These are phyloP conservation scores for Pisolithus tinctorius DNA, from an alignment of 768 basidiomycete genomes.

Conservation along the genomic window DNA sequence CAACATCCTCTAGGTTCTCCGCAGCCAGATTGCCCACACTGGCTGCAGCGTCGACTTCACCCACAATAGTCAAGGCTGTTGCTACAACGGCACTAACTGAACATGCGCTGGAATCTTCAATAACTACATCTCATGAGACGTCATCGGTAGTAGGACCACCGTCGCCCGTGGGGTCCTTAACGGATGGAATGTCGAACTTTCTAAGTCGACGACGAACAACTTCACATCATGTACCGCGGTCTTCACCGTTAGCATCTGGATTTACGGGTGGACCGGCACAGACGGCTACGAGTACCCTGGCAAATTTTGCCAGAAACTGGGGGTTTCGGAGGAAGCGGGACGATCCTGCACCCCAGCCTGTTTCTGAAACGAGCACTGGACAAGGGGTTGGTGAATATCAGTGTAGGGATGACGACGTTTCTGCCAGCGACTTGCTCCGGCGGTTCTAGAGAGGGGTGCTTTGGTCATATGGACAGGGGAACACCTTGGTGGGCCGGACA, in stretches of 20 bases:
- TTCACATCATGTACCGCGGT: constrained; percentile 51
- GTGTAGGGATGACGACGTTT: constrained; percentile 18
- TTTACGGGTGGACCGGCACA: constrained; percentile 17
- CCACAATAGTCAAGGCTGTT: constrained; percentile 47
- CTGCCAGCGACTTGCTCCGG: constrained; percentile 35
- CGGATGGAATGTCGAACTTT: constrained; percentile 50
- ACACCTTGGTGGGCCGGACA: background rate
- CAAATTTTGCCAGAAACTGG: constrained; percentile 58
- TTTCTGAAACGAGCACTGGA: constrained; percentile 20
- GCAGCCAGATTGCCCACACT: constrained; percentile 54
- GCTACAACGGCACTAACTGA: constrained; percentile 66
- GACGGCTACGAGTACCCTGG: constrained; percentile 47
- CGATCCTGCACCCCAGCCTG: constrained; percentile 5
- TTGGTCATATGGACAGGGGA: too few species aligned
- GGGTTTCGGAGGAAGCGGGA: constrained; percentile 57
- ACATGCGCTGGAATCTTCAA: constrained; percentile 39
- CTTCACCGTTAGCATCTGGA: constrained; percentile 37
- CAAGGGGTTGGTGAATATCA: constrained; percentile 8
- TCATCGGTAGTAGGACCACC: constrained; percentile 36
- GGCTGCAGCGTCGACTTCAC: constrained; percentile 38
- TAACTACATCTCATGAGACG: constrained; percentile 30
- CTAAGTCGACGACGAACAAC: constrained; percentile 48
- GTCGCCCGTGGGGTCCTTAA: constrained; percentile 54
- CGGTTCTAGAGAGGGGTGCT: constrained; percentile 12
- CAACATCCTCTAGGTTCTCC: constrained; percentile 64